Evolutionary conservation across 1,284 basidiomycete species (phyloP).

Genomic region (Sanghuangporus weigelae): DNA sequence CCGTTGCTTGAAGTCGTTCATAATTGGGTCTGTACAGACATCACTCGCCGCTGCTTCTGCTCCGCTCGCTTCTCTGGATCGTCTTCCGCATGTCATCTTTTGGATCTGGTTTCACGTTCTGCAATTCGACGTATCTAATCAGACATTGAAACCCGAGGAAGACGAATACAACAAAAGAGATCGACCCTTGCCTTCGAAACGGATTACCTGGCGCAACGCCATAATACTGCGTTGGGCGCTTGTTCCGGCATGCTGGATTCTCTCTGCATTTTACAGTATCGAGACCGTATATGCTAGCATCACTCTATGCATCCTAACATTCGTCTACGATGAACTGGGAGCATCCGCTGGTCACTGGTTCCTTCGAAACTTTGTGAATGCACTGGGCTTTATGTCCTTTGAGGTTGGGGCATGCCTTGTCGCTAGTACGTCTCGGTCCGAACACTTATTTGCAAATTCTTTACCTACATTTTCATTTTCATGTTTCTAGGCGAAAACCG

Average conservation of each 20-base stretch:
- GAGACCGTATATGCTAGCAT: conserved; percentile 23
- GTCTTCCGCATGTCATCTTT: conserved; percentile 26
- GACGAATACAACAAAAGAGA: conserved; percentile 39
- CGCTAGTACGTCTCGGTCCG: conserved; percentile 23
- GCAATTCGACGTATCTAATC: conserved; percentile 39
- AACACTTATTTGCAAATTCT: neutral
- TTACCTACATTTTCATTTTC: neutral
- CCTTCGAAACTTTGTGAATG: conserved; percentile 34
- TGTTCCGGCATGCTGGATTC: conserved; percentile 24
- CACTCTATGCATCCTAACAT: conserved; percentile 18
- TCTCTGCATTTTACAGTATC: conserved; percentile 24
- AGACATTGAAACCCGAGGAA: conserved; percentile 34
- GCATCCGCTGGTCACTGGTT: conserved; percentile 28
- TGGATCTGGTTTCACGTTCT: conserved; percentile 42
- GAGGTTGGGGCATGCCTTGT: conserved; percentile 29
- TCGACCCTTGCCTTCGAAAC: conserved; percentile 39
- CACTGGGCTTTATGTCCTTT: conserved; percentile 32
- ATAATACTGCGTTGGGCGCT: conserved; percentile 32
- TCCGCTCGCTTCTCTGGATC: conserved; percentile 20
- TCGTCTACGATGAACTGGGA: conserved; percentile 27
- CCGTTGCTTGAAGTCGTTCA: neutral
- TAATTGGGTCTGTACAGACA: conserved; percentile 25
- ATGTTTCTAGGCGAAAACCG: conserved; percentile 19
- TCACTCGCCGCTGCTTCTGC: conserved; percentile 32
- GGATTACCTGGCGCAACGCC: conserved; percentile 31